Percentiles rank a stretch among this genome's conserved stretches.
Evolutionary conservation across 2,329 filamentous ascomycete genomes (phyloP).

Genomic region (Podosphaera fusca): DNA sequence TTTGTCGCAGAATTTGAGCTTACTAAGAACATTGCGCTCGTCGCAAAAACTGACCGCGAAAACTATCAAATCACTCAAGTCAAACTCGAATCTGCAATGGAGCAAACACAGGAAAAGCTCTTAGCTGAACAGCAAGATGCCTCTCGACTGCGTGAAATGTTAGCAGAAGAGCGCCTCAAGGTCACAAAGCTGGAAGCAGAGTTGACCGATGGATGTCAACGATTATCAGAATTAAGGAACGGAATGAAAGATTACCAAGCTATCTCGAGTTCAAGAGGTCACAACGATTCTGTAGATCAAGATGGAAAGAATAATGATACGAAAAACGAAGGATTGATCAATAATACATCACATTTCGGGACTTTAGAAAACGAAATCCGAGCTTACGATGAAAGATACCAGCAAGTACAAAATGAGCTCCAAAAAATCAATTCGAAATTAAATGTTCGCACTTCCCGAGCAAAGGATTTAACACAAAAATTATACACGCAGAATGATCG

Average conservation of each 20-base stretch:
- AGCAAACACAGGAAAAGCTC: conserved; percentile 27
- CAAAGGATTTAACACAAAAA: conserved; percentile 64
- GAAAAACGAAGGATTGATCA: conserved; percentile 19
- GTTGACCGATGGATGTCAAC: conserved; percentile 39
- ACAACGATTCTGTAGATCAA: conserved; percentile 55
- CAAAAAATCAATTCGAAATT: conserved; percentile 31
- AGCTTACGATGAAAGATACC: conserved; percentile 40
- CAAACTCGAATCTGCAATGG: conserved; percentile 33
- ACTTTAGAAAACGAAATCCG: conserved; percentile 55
- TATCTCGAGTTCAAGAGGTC: conserved; percentile 56
- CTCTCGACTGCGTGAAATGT: conserved; percentile 28
- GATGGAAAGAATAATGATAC: conserved; percentile 20
- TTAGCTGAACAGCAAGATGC: conserved; percentile 27
- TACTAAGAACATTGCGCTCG: conserved; percentile 32
- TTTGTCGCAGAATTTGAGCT: conserved; percentile 35
- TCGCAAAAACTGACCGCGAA: conserved; percentile 41
- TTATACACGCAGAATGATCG: conserved; percentile 69
- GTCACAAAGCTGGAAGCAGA: conserved; percentile 31
- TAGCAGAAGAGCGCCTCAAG: conserved; percentile 30
- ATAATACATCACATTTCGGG: conserved; percentile 52
- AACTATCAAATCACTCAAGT: conserved; percentile 29
- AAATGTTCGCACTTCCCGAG: conserved; percentile 45
- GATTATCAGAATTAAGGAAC: conserved; percentile 42
- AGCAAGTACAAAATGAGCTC: conserved; percentile 28
- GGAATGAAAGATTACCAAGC: conserved; percentile 67